A percentile compares a stretch with the other conserved stretches of the same genome.
These are phyloP conservation scores for Hygrophorus pudorinus DNA, from an alignment of 768 basidiomycete species.

Conservation along the genomic window DNA sequence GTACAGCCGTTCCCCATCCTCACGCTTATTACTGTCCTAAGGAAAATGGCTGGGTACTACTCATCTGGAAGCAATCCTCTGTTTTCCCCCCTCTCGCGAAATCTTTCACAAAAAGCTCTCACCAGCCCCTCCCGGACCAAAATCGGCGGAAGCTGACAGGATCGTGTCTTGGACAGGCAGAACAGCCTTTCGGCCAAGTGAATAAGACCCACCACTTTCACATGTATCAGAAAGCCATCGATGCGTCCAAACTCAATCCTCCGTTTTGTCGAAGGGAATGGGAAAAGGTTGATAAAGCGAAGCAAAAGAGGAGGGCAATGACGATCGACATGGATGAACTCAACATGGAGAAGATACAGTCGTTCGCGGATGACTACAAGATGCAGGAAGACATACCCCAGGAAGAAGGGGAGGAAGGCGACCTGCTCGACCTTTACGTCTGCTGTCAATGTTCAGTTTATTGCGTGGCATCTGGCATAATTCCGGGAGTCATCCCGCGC, in stretches of 20 bases:
- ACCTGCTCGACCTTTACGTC: constrained; percentile 65
- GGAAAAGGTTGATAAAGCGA: constrained; percentile 40
- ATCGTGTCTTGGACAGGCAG: constrained; percentile 45
- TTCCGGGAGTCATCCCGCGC: constrained; percentile 64
- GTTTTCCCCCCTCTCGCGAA: constrained; percentile 51
- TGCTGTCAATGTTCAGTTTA: constrained; percentile 81
- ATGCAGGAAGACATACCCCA: constrained; percentile 21
- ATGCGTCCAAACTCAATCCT: constrained; percentile 56
- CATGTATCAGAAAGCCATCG: constrained; percentile 58
- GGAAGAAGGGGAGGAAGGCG: constrained; percentile 35
- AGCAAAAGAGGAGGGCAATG: constrained; percentile 39
- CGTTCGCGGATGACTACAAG: constrained; percentile 21
- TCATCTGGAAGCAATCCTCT: constrained; percentile 57
- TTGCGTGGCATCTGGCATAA: constrained; percentile 56
- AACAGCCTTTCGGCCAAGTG: constrained; percentile 31
- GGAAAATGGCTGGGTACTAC: constrained; percentile 76
- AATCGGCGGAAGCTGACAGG: constrained; percentile 33
- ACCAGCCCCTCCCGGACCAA: constrained; percentile 46
- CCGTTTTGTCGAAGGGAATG: constrained; percentile 51
- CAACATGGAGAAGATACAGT: constrained; percentile 33
- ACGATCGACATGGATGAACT: constrained; percentile 27
- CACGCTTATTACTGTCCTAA: constrained; percentile 76
- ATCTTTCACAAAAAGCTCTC: constrained; percentile 34
- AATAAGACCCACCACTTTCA: constrained; percentile 82
- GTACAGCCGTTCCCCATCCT: constrained; percentile 68